Percentiles rank a stretch among this genome's conserved stretches.
phyloP scores from a whole-genome alignment of 2,329 filamentous ascomycete species.

The Botrytis deweyae region DNA sequence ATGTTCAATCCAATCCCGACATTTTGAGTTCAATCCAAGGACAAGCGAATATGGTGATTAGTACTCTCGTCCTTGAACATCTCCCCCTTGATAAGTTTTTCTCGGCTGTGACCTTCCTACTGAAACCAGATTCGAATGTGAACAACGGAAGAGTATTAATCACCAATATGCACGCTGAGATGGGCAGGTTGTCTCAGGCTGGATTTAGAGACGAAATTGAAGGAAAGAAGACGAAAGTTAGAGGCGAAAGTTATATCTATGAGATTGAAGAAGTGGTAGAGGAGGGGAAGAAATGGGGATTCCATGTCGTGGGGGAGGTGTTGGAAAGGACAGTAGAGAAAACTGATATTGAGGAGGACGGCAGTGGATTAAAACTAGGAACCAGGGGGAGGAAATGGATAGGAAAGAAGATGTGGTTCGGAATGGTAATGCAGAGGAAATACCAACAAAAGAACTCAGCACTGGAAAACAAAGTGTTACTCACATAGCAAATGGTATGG shows the following conservation, averaged over 20 bases:
- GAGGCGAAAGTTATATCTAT: slow-evolving; percentile 59
- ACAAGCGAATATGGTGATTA: slow-evolving; percentile 49
- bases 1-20: slow-evolving; percentile 31
- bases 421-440: slow-evolving; percentile 45
- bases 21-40: slow-evolving; percentile 5
- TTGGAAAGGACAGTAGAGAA: slow-evolving; percentile 49
- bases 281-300: slow-evolving; percentile 48
- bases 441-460: background rate
- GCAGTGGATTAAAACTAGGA: slow-evolving; percentile 54
- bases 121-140: slow-evolving; percentile 40
- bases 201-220: slow-evolving; percentile 56
- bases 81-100: slow-evolving; percentile 55
- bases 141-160: slow-evolving; percentile 53
- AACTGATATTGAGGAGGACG: slow-evolving; percentile 36
- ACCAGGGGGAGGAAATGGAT: slow-evolving; percentile 64
- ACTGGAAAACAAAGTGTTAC: background rate
- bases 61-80: slow-evolving; percentile 65
- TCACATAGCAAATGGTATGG: background rate
- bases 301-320: slow-evolving; percentile 45
- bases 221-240: slow-evolving; percentile 54
- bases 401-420: slow-evolving; percentile 55
- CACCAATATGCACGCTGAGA: slow-evolving; percentile 69
- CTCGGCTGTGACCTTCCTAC: slow-evolving; percentile 17
- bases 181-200: slow-evolving; percentile 59
- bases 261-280: slow-evolving; percentile 50